Evolutionary conservation across 2,329 filamentous ascomycete genomes (phyloP).

Genomic region (Aspergillus pseudonomiae): DNA sequence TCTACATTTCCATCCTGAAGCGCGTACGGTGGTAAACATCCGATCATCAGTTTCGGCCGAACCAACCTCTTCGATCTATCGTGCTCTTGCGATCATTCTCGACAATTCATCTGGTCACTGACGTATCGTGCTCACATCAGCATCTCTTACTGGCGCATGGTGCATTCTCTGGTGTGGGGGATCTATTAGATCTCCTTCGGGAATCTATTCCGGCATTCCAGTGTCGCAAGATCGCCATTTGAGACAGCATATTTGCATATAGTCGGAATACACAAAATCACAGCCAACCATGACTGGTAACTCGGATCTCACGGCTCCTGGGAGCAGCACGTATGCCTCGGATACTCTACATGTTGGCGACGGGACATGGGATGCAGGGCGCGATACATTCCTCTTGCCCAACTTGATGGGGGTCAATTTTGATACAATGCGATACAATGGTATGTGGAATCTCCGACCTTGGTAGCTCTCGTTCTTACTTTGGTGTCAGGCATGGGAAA

Average conservation of each 20-base stretch:
- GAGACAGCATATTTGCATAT: conserved; percentile 9
- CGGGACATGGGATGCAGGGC: conserved; percentile 65
- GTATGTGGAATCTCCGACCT: conserved; percentile 40
- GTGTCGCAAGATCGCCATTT: conserved; percentile 28
- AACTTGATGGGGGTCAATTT: conserved; percentile 68
- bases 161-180: conserved; percentile 47
- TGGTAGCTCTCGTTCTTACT: conserved; percentile 14
- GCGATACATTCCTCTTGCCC: conserved; percentile 66
- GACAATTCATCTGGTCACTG: neutral
- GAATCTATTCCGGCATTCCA: conserved; percentile 41
- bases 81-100: neutral
- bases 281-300: conserved; percentile 34
- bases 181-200: conserved; percentile 49
- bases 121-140: conserved; percentile 11
- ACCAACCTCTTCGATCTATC: neutral
- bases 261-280: conserved; percentile 8
- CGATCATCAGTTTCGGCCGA: neutral
- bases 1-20: conserved; percentile 16
- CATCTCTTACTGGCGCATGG: conserved; percentile 39
- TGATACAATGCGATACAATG: conserved; percentile 69
- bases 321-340: conserved; percentile 64
- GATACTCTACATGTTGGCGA: conserved; percentile 66
- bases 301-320: conserved; percentile 56
- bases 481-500: conserved; percentile 63
- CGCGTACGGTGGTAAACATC: conserved; percentile 13